Percentiles rank a stretch among this genome's conserved stretches.
Evolutionary conservation across 148 eudicot species (phyloP).

Genomic region (Rhododendron ferrugineum): DNA sequence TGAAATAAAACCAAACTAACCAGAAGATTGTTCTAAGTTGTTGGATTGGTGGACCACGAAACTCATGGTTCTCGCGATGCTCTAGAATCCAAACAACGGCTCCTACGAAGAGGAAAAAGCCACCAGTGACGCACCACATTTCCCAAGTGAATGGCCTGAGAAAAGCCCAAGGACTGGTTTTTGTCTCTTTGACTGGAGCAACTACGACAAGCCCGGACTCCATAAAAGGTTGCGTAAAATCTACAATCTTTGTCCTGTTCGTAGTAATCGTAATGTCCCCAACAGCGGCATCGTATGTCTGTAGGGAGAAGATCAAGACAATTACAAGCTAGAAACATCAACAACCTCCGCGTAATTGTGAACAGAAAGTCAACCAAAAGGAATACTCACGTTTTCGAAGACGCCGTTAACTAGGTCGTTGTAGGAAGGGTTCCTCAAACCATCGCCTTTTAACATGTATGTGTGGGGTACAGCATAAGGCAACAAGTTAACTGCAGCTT

Average conservation of each 20-base stretch:
- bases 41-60: conserved; percentile 75
- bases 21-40: conserved; percentile 63
- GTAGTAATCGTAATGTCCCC: conserved; percentile 70
- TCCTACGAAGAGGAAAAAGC: conserved; percentile 59
- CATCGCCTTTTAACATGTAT: conserved; percentile 66
- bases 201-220: conserved; percentile 72
- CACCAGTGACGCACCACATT: conserved; percentile 65
- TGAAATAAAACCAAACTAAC: conserved; percentile 30
- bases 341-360: background rate
- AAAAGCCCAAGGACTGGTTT: conserved; percentile 65
- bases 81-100: conserved; percentile 75
- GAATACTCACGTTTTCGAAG: conserved; percentile 53
- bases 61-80: conserved; percentile 64
- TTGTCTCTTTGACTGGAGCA: conserved; percentile 40
- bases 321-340: background rate
- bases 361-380: background rate
- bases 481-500: conserved; percentile 70
- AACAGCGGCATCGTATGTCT: conserved; percentile 81
- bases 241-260: conserved; percentile 75
- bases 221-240: conserved; percentile 73
- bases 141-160: conserved; percentile 57
- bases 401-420: conserved; percentile 51
- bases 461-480: conserved; percentile 77
- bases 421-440: conserved; percentile 54
- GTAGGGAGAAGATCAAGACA: conserved; percentile 16